Evolutionary conservation across 2,329 filamentous ascomycete genomes (phyloP).

Genomic region (Sporothrix euskadiensis): DNA sequence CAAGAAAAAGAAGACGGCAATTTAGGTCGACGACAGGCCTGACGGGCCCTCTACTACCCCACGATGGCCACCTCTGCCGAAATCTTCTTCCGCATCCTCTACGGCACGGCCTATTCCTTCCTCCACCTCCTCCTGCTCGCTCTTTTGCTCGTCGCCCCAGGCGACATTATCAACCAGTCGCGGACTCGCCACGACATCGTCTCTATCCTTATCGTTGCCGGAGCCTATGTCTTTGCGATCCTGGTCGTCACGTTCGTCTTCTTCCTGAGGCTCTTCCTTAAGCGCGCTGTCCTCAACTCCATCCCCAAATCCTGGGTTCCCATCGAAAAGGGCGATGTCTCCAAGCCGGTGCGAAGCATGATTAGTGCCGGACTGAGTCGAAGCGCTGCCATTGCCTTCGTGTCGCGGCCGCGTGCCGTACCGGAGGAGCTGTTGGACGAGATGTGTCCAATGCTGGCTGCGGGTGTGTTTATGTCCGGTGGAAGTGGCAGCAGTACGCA

Average conservation of each 20-base stretch:
- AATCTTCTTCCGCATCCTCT: slow-evolving; percentile 75
- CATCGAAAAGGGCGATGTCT: slow-evolving; percentile 80
- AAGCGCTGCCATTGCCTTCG: slow-evolving; percentile 79
- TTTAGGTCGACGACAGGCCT: neutral
- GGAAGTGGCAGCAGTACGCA: neutral
- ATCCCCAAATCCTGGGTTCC: slow-evolving; percentile 89
- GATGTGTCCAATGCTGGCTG: slow-evolving; percentile 19
- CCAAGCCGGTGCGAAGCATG: slow-evolving; percentile 71
- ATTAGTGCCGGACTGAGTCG: slow-evolving; percentile 70
- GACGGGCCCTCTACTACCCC: neutral
- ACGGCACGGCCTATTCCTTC: slow-evolving; percentile 74
- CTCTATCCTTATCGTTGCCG: slow-evolving; percentile 80
- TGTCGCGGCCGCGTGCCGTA: slow-evolving; percentile 66
- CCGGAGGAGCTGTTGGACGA: slow-evolving; percentile 34
- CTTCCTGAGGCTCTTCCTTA: slow-evolving; percentile 80
- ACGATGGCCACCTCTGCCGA: slow-evolving; percentile 47
- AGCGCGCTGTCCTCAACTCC: slow-evolving; percentile 71
- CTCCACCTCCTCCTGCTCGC: slow-evolving; percentile 71
- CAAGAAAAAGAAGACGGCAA: neutral
- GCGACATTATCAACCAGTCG: slow-evolving; percentile 77
- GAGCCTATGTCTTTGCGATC: slow-evolving; percentile 72
- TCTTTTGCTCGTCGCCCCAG: slow-evolving; percentile 77
- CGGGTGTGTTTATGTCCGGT: slow-evolving; percentile 15
- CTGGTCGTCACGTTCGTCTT: slow-evolving; percentile 75
- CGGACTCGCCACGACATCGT: slow-evolving; percentile 65